Evolutionary conservation across 2,329 filamentous ascomycete genomes (phyloP), one percentile per base, ranked within the genome.

Genomic region (Juglanconis oblonga): DNA sequence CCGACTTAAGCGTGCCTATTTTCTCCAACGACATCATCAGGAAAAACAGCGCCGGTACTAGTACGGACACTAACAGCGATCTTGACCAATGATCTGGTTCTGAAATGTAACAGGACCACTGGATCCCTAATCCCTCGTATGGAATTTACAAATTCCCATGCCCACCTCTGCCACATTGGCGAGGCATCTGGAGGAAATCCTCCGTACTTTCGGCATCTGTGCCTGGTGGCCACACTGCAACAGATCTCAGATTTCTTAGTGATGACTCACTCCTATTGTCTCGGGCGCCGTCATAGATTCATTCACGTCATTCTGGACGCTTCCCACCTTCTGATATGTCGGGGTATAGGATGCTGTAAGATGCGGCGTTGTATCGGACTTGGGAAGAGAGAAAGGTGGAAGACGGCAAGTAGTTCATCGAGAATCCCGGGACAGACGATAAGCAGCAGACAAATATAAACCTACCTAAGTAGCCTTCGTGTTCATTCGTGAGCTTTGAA

Each of bases 281-380:
- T n/a, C 6, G 4, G 24, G 8, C 8, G 24, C 48, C 57, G 51
- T 59, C 57, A 59, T 59, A 55, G 57, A 59, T 24, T 54, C 31
- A 8, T 29, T 5, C 17, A 50, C 57, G 57, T 59, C 57, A 59
- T 59, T 9, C 38, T 10, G 5, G 38, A 11, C 38, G 38, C 38
- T 42, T 24, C 24, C 10, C 10, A 4, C 7, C 5, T 35, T 44
- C 17, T n/a, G 17, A 24, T 17, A 29, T 47, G 17, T 9, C 24
- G 17, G 54, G 33, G 44, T 32, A 8, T 10, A n/a, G 11, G 35
- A 14, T n/a, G 32, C 29, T 13, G 11, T 40, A 47, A 48, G 42
- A 24, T 24, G 24, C 2, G n/a, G 13, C 14, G 35, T 8, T 13
- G 29, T 45, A 4, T 38, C 24, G 11, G 13, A 11, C 11, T 10